phyloP scores from a whole-genome alignment of 352 stramenopile genomes.

The Pythium aphanidermatum region DNA sequence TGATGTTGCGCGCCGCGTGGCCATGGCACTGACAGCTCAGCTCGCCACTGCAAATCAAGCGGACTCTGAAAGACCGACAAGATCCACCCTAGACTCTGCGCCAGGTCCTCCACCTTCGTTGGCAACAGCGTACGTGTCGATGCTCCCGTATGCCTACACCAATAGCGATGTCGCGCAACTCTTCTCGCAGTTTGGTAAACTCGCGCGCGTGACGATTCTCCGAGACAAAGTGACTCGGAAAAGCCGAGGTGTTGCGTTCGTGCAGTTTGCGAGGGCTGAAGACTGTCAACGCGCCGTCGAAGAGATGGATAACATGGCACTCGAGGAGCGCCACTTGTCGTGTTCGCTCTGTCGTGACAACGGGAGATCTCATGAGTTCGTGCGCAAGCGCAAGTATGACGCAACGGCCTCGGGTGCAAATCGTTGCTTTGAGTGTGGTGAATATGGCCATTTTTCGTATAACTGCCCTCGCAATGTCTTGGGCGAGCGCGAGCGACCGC shows the following conservation, averaged over 20 bases:
- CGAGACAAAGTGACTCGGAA: constrained; percentile 66
- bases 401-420: constrained; percentile 18
- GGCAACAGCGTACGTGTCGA: constrained; percentile 79
- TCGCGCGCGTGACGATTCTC: constrained; percentile 72
- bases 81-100: neutral
- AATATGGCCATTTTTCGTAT: constrained; percentile 75
- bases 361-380: constrained; percentile 67
- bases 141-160: constrained; percentile 85
- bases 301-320: constrained; percentile 46
- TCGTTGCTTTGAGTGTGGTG: constrained; percentile 83
- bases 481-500: constrained; percentile 55
- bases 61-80: too few species aligned
- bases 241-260: constrained; percentile 76
- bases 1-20: constrained; percentile 8
- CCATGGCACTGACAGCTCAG: constrained; percentile 4
- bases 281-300: constrained; percentile 49
- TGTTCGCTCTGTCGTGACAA: constrained; percentile 77
- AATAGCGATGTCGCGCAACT: constrained; percentile 85
- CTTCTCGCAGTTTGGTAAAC: constrained; percentile 66
- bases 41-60: neutral
- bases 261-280: constrained; percentile 72
- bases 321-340: constrained; percentile 59
- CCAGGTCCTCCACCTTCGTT: constrained; percentile 9
- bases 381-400: constrained; percentile 72
- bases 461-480: constrained; percentile 81